A percentile compares a stretch with the other conserved stretches of the same genome.
phyloP scores from a whole-genome alignment of 2,329 filamentous ascomycete genomes.

The Didymella pomorum region DNA sequence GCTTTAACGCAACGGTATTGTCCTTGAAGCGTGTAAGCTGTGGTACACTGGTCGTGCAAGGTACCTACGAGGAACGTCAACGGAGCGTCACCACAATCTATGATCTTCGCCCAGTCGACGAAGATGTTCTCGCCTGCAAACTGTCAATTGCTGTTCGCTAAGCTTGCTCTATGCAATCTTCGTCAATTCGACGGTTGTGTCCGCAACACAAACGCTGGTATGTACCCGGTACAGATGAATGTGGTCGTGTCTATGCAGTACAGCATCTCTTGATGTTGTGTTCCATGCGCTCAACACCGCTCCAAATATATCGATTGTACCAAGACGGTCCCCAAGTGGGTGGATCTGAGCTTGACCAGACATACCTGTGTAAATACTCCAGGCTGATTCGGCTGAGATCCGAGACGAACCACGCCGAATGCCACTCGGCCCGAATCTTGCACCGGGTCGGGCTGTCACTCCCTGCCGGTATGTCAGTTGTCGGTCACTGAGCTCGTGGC shows the following conservation, averaged over 20 bases:
- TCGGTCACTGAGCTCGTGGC: neutral
- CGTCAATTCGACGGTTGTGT: neutral
- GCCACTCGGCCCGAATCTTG: slow-evolving; percentile 61
- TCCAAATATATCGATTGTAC: neutral
- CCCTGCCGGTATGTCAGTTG: slow-evolving; percentile 41
- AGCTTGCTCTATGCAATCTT: neutral
- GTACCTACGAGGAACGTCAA: slow-evolving; percentile 56
- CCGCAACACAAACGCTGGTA: neutral
- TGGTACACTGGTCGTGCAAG: too few relatives aligned
- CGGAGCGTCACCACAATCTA: slow-evolving; percentile 65
- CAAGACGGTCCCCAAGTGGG: neutral
- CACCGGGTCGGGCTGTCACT: slow-evolving; percentile 62
- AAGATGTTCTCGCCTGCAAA: slow-evolving; percentile 54
- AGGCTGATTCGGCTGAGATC: slow-evolving; percentile 54
- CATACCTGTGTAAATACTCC: slow-evolving; percentile 60
- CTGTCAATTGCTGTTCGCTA: neutral
- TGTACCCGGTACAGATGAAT: neutral
- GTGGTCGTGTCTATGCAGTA: neutral
- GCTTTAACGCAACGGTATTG: slow-evolving; percentile 63
- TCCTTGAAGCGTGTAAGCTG: slow-evolving; percentile 44
- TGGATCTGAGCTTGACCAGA: neutral
- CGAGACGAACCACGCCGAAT: slow-evolving; percentile 61
- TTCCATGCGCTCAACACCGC: neutral
- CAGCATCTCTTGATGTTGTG: neutral
- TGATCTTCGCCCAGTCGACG: slow-evolving; percentile 59